These are phyloP conservation scores for Mortierella hygrophila DNA, from an alignment of 192 early-diverging fungal genomes.

Conservation along the genomic window DNA sequence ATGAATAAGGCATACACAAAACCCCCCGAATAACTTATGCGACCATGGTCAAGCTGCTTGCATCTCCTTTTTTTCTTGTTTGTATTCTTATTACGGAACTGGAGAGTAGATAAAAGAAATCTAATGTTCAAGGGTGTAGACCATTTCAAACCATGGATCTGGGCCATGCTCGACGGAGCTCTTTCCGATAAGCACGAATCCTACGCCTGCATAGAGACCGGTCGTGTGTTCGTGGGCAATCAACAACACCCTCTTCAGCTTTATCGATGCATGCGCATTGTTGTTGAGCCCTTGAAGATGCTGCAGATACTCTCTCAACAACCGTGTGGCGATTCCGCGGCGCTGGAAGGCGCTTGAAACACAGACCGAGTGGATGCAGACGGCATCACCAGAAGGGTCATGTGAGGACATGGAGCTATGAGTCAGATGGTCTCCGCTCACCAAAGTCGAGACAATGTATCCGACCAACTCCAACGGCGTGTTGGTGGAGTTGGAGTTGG, in stretches of 20 bases:
- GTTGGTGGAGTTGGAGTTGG: not conserved
- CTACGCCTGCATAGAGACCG: conserved; percentile 71
- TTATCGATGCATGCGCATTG: not conserved
- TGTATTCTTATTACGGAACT: too few relatives aligned
- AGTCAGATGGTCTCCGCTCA: conserved; percentile 59
- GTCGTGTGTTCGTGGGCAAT: conserved; percentile 69
- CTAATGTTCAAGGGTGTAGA: conserved; percentile 1
- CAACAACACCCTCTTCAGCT: conserved; percentile 64
- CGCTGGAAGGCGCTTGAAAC: conserved; percentile 61
- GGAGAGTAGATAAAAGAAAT: not conserved
- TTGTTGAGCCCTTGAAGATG: conserved; percentile 46
- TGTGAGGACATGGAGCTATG: conserved; percentile 74
- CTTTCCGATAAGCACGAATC: conserved; percentile 67
- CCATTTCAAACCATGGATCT: conserved; percentile 62
- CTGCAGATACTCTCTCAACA: conserved; percentile 64
- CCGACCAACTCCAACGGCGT: conserved; percentile 58
- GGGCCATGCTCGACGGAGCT: conserved; percentile 75
- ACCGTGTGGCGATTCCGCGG: conserved; percentile 67
- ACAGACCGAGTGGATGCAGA: conserved; percentile 80
- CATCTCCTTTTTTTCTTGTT: too few relatives aligned
- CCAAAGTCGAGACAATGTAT: conserved; percentile 72
- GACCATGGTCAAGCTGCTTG: too few relatives aligned
- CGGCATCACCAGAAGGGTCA: conserved; percentile 70
- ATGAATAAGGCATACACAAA: too few relatives aligned
- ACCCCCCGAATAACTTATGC: too few relatives aligned